Conservation (phyloP, 208 protist genomes). For the Endotrypanum monterogeii region DNA sequence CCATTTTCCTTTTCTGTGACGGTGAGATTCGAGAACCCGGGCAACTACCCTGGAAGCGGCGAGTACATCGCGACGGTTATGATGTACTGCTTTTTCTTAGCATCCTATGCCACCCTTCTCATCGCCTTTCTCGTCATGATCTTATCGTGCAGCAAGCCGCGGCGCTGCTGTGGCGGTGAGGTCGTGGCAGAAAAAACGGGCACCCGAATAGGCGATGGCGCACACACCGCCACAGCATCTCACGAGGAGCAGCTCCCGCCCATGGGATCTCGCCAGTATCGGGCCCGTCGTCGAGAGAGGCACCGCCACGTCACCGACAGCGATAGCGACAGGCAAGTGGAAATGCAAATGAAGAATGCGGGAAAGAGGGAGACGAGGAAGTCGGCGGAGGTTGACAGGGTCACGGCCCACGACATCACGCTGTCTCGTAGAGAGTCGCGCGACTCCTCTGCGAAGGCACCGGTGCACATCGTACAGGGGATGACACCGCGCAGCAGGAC, state of each 20-base stretch:
- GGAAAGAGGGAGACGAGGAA: not conserved
- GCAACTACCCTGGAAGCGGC: slow-evolving; percentile 24
- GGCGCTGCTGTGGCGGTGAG: not conserved
- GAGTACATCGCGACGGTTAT: slow-evolving; percentile 39
- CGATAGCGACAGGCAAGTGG: not conserved
- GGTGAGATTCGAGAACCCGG: slow-evolving; percentile 33
- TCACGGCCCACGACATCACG: not conserved
- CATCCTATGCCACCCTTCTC: slow-evolving; percentile 32
- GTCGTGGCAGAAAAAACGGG: slow-evolving; percentile 4
- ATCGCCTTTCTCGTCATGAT: slow-evolving; percentile 40
- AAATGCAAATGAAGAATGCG: not conserved
- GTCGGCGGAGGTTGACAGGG: no score
- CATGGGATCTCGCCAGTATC: not conserved
- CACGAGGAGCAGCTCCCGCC: not conserved
- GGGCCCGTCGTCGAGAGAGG: not conserved
- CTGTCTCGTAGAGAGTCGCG: not conserved
- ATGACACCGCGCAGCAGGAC: not conserved
- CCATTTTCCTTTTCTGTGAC: slow-evolving; percentile 43
- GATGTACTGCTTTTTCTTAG: slow-evolving; percentile 44
- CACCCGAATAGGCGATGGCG: not conserved
- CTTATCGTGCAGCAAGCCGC: slow-evolving; percentile 32
- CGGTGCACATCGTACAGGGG: not conserved
- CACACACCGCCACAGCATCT: not conserved
- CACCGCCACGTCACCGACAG: not conserved
- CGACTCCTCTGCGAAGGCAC: not conserved